A percentile compares a stretch with the other conserved stretches of the same genome.
Evolutionary conservation across 306 rosid genomes (phyloP).

Genomic region (Mimosa pudica): DNA sequence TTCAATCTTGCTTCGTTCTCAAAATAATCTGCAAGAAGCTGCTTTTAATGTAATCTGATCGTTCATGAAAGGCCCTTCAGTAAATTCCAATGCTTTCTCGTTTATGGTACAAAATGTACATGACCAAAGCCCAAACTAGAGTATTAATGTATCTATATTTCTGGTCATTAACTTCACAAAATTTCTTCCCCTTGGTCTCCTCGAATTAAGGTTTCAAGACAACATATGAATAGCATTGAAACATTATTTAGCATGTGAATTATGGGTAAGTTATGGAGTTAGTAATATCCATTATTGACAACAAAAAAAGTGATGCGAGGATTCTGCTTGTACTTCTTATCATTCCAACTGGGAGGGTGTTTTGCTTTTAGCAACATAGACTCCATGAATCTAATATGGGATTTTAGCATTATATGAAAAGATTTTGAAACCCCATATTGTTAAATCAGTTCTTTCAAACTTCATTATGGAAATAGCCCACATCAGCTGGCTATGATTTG

Average conservation of each 20-base stretch:
- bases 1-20: not conserved
- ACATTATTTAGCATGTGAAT: no score
- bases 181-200: not conserved
- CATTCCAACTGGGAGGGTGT: not conserved
- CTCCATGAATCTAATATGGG: no score
- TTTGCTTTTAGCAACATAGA: not conserved
- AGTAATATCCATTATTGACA: not conserved
- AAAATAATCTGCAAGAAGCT: not conserved
- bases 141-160: not conserved
- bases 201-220: not conserved
- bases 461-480: not conserved
- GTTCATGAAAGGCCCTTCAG: not conserved
- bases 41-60: not conserved
- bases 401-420: no score
- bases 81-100: not conserved
- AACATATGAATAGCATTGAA: not conserved
- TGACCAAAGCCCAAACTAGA: not conserved
- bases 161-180: not conserved
- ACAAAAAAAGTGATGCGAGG: not conserved
- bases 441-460: not conserved
- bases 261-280: not conserved
- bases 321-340: not conserved
- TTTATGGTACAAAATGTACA: not conserved
- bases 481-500: no score
- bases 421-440: not conserved